Percentiles rank a stretch among this genome's conserved stretches.
Evolutionary conservation across 345 rosid genomes (phyloP).

Genomic region (Syzygium aromaticum): DNA sequence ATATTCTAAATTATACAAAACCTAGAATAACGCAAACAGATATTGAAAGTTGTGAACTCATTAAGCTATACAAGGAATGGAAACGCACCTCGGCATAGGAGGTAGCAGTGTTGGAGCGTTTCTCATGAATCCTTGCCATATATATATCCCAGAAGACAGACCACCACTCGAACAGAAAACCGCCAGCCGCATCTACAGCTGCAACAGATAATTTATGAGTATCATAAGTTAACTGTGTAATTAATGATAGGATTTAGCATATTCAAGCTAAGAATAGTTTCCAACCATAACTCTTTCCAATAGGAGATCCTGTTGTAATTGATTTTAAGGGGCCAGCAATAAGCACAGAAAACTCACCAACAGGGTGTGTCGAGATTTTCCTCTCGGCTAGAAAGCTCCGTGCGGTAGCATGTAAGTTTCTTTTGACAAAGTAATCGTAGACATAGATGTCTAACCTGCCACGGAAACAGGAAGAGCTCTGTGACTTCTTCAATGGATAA

Average conservation of each 20-base stretch:
- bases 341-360: slow-evolving; percentile 29
- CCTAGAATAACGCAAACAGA: not conserved
- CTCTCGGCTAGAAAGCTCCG: slow-evolving; percentile 59
- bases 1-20: slow-evolving; percentile 7
- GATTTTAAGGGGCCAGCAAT: not conserved
- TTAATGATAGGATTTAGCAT: not conserved
- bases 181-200: slow-evolving; percentile 69
- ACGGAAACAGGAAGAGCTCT: not conserved
- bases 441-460: slow-evolving; percentile 66
- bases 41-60: not conserved
- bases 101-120: slow-evolving; percentile 51
- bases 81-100: slow-evolving; percentile 42
- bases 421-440: slow-evolving; percentile 56
- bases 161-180: slow-evolving; percentile 79
- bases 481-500: not conserved
- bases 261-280: not conserved
- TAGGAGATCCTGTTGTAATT: not conserved
- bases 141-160: slow-evolving; percentile 75
- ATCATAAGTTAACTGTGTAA: not conserved
- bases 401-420: slow-evolving; percentile 50
- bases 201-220: slow-evolving; percentile 1
- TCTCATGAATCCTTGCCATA: slow-evolving; percentile 45
- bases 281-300: not conserved
- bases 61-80: not conserved
- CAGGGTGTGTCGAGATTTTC: slow-evolving; percentile 46